Evolutionary conservation across 768 basidiomycete genomes (phyloP).

Genomic region (Mycena chlorophos): DNA sequence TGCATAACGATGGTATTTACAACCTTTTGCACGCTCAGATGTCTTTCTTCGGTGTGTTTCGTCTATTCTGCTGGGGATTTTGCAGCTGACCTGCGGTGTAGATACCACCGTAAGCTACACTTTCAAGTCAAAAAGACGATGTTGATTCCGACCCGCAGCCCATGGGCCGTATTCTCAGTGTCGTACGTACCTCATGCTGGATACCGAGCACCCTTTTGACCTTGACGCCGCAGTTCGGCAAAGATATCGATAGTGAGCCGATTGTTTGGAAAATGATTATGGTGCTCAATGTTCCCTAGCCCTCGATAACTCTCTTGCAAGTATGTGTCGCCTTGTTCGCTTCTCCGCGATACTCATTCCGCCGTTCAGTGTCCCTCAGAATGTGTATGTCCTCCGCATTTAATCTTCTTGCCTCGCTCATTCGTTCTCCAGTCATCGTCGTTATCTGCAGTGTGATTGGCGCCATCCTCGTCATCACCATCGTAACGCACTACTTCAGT

Average conservation of each 20-base stretch:
- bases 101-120: conserved; percentile 11
- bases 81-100: not conserved
- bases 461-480: conserved; percentile 54
- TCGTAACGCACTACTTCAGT: conserved; percentile 65
- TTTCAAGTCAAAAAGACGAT: not conserved
- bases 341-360: not conserved
- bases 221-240: conserved; percentile 43
- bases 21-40: conserved; percentile 7
- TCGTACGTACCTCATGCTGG: conserved; percentile 23
- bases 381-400: conserved; percentile 44
- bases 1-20: not conserved
- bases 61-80: not conserved
- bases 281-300: conserved; percentile 31
- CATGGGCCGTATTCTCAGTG: conserved; percentile 57
- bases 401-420: not conserved
- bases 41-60: conserved; percentile 6
- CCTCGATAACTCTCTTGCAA: conserved; percentile 59
- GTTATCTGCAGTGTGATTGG: conserved; percentile 53
- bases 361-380: conserved; percentile 51
- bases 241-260: conserved; percentile 60
- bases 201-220: not conserved
- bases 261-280: not conserved
- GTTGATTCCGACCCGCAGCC: conserved; percentile 38
- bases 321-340: conserved; percentile 34
- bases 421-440: conserved; percentile 41